Conservation (phyloP, 1,284 basidiomycete genomes). For the Rhodotorula glutinis region DNA sequence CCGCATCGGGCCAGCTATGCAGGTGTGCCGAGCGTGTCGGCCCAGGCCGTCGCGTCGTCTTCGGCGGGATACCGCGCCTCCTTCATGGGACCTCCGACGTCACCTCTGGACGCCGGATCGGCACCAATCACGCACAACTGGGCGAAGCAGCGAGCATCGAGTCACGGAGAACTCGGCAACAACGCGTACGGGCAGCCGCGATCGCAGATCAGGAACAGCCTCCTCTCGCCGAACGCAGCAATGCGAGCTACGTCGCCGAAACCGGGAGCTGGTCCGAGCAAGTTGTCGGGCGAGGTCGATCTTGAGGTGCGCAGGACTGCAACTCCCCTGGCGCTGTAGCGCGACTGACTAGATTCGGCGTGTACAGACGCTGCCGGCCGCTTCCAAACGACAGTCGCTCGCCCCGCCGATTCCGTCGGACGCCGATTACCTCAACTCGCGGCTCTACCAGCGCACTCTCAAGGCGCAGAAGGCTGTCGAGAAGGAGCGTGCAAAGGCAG, state of each 20-base stretch:
- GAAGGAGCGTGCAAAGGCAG: conserved; percentile 37
- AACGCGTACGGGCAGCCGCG: conserved; percentile 2
- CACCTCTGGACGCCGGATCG: not conserved
- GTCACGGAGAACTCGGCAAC: conserved; percentile 9
- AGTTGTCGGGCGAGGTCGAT: conserved; percentile 37
- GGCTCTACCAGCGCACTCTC: conserved; percentile 36
- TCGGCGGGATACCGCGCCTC: not conserved
- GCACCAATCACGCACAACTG: conserved; percentile 12
- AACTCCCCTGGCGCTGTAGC: too few relatives aligned
- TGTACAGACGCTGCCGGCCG: not conserved
- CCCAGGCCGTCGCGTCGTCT: conserved; percentile 4
- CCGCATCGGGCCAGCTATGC: not conserved
- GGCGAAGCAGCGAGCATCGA: conserved; percentile 14
- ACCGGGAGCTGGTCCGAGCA: conserved; percentile 19
- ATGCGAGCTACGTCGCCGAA: not conserved
- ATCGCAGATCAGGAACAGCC: conserved; percentile 19
- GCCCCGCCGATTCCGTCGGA: conserved; percentile 21
- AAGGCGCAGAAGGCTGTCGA: conserved; percentile 40
- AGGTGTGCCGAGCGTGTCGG: conserved; percentile 3
- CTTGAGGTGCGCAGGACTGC: conserved; percentile 23
- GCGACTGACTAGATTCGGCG: too few relatives aligned
- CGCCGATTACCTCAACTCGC: conserved; percentile 35
- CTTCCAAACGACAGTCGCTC: not conserved
- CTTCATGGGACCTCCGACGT: not conserved
- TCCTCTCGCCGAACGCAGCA: conserved; percentile 3